These are phyloP conservation scores for Tripterygium wilfordii DNA, from an alignment of 177 flowering plant genomes.

Conservation along the genomic window DNA sequence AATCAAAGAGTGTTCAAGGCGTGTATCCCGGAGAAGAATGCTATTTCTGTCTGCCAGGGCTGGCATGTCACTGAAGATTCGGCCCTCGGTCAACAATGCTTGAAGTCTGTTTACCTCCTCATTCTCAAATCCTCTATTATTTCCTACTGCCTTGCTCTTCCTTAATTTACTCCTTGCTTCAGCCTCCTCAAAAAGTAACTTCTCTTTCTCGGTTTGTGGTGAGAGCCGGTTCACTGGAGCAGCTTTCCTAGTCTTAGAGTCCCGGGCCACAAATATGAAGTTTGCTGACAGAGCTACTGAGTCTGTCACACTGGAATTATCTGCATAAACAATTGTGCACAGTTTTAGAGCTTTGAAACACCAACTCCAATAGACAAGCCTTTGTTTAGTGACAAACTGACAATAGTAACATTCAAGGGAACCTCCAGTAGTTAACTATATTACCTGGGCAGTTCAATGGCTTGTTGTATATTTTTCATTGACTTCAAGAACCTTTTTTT, in stretches of 20 bases:
- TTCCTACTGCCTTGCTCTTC: slow-evolving; percentile 27
- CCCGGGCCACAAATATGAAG: slow-evolving; percentile 50
- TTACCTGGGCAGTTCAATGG: too few species aligned
- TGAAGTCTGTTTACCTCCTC: slow-evolving; percentile 18
- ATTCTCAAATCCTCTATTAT: slow-evolving; percentile 20
- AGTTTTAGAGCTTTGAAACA: background rate
- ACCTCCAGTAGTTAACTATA: too few species aligned
- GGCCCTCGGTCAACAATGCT: slow-evolving; percentile 33
- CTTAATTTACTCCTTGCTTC: slow-evolving; percentile 31
- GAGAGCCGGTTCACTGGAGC: slow-evolving; percentile 41
- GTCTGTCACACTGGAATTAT: slow-evolving; percentile 18
- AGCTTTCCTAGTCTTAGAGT: slow-evolving; percentile 39
- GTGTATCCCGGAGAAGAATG: slow-evolving; percentile 40
- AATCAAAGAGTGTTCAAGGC: slow-evolving; percentile 38
- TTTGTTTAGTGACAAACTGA: too few species aligned
- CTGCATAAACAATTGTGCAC: slow-evolving; percentile 10
- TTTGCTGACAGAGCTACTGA: slow-evolving; percentile 37
- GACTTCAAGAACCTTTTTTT: too few species aligned
- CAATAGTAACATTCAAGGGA: too few species aligned
- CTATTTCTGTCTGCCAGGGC: slow-evolving; percentile 47
- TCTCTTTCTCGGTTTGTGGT: slow-evolving; percentile 35
- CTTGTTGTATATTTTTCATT: too few species aligned
- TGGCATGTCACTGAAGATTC: slow-evolving; percentile 46
- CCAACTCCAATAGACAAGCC: too few species aligned
- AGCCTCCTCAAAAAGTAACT: slow-evolving; percentile 33